These are phyloP conservation scores for Pseudogymnoascus sp. DNA, from an alignment of 2,329 filamentous ascomycete species.

Conservation along the genomic window DNA sequence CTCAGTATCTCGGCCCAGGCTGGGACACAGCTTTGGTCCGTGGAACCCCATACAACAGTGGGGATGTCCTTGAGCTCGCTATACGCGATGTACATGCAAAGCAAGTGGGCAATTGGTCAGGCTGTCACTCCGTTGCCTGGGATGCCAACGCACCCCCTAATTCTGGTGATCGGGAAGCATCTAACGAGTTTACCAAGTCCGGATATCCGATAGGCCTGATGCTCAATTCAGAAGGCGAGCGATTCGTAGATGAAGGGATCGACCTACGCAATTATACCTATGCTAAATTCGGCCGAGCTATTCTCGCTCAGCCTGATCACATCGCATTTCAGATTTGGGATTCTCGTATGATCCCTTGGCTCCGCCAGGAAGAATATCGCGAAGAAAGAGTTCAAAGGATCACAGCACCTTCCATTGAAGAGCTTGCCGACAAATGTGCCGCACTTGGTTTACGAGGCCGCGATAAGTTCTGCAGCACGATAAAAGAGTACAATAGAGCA, in stretches of 20 bases:
- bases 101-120: constrained; percentile 50
- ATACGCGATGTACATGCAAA: constrained; percentile 43
- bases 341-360: constrained; percentile 39
- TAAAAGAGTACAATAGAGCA: constrained; percentile 50
- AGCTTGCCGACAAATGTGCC: constrained; percentile 44
- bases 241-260: constrained; percentile 60
- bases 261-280: constrained; percentile 62
- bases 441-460: too few relatives aligned
- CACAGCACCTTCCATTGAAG: constrained; percentile 41
- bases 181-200: constrained; percentile 62
- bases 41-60: constrained; percentile 57
- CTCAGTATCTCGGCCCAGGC: constrained; percentile 44
- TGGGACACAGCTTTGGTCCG: constrained; percentile 57
- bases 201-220: constrained; percentile 61
- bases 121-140: constrained; percentile 58
- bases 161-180: constrained; percentile 47
- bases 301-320: constrained; percentile 49
- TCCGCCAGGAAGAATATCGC: constrained; percentile 55
- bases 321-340: constrained; percentile 61
- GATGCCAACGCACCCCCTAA: constrained; percentile 51
- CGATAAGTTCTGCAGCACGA: constrained; percentile 25
- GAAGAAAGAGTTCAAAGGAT: constrained; percentile 32
- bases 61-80: constrained; percentile 47
- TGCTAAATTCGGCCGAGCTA: constrained; percentile 54
- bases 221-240: constrained; percentile 48